Conservation (phyloP, 148 eudicot genomes). For the Camellia sinensis region DNA sequence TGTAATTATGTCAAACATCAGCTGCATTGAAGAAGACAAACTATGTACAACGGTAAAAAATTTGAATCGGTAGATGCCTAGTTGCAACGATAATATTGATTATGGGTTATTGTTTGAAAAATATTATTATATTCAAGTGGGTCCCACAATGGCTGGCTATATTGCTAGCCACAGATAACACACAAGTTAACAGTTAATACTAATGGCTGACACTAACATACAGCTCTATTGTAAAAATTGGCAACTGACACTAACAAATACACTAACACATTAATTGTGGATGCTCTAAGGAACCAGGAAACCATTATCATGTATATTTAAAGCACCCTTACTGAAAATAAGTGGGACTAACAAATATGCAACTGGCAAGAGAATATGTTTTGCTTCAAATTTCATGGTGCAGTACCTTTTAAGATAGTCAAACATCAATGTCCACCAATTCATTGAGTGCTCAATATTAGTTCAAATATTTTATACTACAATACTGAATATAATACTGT, state of each 20-base stretch:
- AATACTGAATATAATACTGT: neutral
- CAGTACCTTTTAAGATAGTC: neutral
- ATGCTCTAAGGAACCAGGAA: neutral
- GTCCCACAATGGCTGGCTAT: too few species aligned
- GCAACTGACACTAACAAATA: too few species aligned
- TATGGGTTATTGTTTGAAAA: too few species aligned
- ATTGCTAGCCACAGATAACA: too few species aligned
- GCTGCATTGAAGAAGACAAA: slow-evolving; percentile 44
- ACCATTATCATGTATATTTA: neutral
- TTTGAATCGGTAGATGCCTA: too few species aligned
- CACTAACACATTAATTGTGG: too few species aligned
- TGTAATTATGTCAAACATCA: slow-evolving; percentile 76
- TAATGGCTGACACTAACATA: too few species aligned
- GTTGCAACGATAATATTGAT: too few species aligned
- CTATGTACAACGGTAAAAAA: too few species aligned
- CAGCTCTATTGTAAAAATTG: too few species aligned
- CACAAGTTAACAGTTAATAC: too few species aligned
- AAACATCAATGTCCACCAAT: neutral
- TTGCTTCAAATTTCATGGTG: neutral
- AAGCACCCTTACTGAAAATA: neutral
- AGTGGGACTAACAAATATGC: neutral
- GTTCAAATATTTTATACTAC: neutral
- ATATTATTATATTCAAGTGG: too few species aligned
- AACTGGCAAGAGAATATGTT: neutral
- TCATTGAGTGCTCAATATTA: neutral